Evolutionary conservation across 2,329 filamentous ascomycete genomes (phyloP).

Genomic region (Aspergillus aculeatus): DNA sequence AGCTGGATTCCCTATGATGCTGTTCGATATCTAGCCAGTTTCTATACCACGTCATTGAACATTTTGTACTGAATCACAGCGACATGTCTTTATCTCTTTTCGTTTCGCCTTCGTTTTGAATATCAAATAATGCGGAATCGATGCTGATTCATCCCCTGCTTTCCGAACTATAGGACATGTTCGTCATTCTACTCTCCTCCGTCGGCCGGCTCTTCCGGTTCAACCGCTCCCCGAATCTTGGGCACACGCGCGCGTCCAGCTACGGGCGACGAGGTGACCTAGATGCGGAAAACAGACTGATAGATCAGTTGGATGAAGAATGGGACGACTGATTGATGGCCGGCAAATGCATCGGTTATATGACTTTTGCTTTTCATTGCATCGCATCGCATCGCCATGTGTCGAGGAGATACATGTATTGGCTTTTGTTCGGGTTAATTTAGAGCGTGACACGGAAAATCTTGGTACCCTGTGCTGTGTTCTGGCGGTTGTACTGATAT

Average conservation of each 20-base stretch:
- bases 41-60: neutral
- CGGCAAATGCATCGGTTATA: neutral
- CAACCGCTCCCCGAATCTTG: conserved; percentile 33
- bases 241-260: conserved; percentile 36
- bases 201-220: conserved; percentile 41
- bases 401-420: neutral
- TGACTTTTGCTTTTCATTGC: neutral
- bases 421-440: neutral
- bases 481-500: neutral
- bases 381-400: neutral
- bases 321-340: conserved; percentile 71
- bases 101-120: neutral
- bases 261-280: conserved; percentile 39
- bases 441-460: neutral
- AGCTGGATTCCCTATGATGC: neutral
- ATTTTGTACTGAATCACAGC: neutral
- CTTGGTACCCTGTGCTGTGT: neutral
- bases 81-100: neutral
- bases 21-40: neutral
- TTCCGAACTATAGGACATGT: conserved; percentile 42
- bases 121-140: conserved; percentile 4
- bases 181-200: conserved; percentile 48
- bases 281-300: conserved; percentile 89
- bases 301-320: conserved; percentile 94
- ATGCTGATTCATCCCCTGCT: conserved; percentile 8